A percentile compares a stretch with the other conserved stretches of the same genome.
These are phyloP conservation scores for Linnemannia schmuckeri DNA, from an alignment of 192 early-diverging fungal genomes.

Conservation along the genomic window DNA sequence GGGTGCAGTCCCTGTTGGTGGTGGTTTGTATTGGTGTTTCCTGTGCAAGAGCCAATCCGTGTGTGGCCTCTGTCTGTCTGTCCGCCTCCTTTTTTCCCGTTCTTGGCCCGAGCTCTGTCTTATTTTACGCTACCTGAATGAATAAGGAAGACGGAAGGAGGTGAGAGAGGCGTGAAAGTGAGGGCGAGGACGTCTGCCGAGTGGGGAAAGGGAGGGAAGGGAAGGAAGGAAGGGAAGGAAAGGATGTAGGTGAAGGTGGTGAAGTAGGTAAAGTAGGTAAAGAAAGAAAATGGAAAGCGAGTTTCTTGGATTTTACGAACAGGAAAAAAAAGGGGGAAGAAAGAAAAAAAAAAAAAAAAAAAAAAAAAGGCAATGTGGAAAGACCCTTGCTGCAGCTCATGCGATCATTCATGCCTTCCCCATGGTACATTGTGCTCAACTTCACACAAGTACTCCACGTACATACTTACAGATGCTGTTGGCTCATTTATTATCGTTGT, in stretches of 20 bases:
- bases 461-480: background rate
- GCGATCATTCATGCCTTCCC: background rate
- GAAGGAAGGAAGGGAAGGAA: background rate
- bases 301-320: no score
- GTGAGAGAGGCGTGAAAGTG: background rate
- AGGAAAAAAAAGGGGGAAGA: background rate
- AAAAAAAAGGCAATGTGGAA: background rate
- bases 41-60: background rate
- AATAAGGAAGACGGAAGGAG: background rate
- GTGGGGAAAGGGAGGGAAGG: background rate
- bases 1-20: background rate
- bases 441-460: background rate
- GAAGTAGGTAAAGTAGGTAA: background rate
- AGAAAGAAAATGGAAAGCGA: background rate
- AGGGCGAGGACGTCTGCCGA: background rate
- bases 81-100: background rate
- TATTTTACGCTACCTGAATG: background rate
- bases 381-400: slow-evolving; percentile 3
- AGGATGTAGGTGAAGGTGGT: background rate
- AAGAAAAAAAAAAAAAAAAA: background rate
- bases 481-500: background rate
- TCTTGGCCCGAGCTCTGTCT: slow-evolving; percentile 12
- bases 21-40: background rate
- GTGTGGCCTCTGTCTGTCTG: background rate
- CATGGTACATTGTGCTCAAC: background rate